Conservation (phyloP, 192 early-diverging fungal genomes). For the Linnemannia hyalina region DNA sequence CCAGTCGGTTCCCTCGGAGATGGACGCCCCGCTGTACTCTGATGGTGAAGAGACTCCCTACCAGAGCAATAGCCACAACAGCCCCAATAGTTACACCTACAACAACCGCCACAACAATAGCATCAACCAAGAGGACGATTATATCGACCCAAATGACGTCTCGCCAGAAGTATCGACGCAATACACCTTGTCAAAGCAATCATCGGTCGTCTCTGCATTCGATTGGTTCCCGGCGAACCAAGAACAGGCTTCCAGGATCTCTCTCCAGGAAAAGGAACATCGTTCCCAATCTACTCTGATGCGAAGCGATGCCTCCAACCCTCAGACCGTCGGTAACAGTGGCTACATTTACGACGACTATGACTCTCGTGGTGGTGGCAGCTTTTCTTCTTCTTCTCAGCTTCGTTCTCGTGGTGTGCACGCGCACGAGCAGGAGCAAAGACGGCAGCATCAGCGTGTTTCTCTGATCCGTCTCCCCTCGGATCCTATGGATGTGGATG, state of each 20-base stretch:
- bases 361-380: not conserved
- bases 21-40: not conserved
- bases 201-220: not conserved
- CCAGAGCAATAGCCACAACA: not conserved
- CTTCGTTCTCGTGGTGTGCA: not conserved
- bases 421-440: not conserved
- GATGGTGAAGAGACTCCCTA: not conserved
- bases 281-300: too few species aligned
- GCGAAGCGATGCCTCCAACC: too few species aligned
- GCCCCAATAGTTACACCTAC: not conserved
- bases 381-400: too few species aligned
- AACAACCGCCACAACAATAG: not conserved
- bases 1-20: not conserved
- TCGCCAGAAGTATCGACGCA: not conserved
- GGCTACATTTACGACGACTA: not conserved
- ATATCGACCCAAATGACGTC: not conserved
- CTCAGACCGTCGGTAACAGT: too few species aligned
- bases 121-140: not conserved
- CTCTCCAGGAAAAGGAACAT: not conserved
- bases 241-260: not conserved
- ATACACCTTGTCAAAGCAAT: not conserved
- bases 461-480: not conserved
- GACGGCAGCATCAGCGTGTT: not conserved
- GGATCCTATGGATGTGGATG: not conserved
- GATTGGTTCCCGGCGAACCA: not conserved